Evolutionary conservation across 2,329 filamentous ascomycete species (phyloP).

Genomic region (Bipolaris oryzae): DNA sequence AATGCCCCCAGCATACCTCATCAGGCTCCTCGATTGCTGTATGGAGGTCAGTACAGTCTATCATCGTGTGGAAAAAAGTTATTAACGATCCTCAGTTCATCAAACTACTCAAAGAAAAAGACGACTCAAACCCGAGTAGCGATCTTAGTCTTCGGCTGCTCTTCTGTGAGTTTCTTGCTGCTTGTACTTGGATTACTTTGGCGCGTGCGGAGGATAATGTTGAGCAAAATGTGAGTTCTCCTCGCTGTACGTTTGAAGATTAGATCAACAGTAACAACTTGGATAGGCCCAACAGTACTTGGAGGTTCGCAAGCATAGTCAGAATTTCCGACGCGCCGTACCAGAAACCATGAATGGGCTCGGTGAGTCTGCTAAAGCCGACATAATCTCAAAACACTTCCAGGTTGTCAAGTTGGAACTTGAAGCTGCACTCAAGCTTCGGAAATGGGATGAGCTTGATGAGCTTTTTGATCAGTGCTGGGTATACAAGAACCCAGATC

Average conservation of each 20-base stretch:
- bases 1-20: slow-evolving; percentile 61
- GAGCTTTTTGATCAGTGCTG: slow-evolving; percentile 61
- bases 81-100: slow-evolving; percentile 47
- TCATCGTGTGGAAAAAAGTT: background rate
- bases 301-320: slow-evolving; percentile 64
- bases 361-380: slow-evolving; percentile 54
- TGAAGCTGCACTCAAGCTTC: slow-evolving; percentile 71
- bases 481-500: slow-evolving; percentile 44
- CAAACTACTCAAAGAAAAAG: slow-evolving; percentile 41
- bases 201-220: slow-evolving; percentile 54
- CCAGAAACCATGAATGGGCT: slow-evolving; percentile 48
- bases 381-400: slow-evolving; percentile 67
- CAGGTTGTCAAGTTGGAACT: slow-evolving; percentile 78
- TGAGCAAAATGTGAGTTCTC: slow-evolving; percentile 46
- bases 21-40: slow-evolving; percentile 61
- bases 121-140: slow-evolving; percentile 33
- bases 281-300: slow-evolving; percentile 66
- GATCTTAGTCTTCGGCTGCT: slow-evolving; percentile 66
- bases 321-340: slow-evolving; percentile 60
- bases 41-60: slow-evolving; percentile 41
- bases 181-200: slow-evolving; percentile 54
- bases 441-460: slow-evolving; percentile 70
- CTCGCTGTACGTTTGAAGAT: slow-evolving; percentile 15
- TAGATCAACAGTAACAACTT: slow-evolving; percentile 36
- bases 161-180: slow-evolving; percentile 72